phyloP scores from a whole-genome alignment of 805 yeast species.

The Cyberlindnera euphorbiiphila region DNA sequence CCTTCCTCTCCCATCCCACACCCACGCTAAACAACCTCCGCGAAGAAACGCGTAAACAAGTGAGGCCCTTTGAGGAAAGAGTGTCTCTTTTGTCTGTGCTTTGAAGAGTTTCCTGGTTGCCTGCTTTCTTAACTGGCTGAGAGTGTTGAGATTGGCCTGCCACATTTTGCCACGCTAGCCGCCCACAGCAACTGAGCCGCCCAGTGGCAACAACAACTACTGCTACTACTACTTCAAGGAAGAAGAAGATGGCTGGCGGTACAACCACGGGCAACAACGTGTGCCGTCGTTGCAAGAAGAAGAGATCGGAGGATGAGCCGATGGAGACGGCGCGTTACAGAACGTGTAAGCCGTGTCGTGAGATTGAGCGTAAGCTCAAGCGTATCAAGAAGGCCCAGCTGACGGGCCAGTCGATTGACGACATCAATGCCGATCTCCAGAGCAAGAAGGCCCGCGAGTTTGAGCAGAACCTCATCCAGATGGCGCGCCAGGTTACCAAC shows the following conservation, averaged over 20 bases:
- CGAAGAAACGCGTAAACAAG: constrained; percentile 8
- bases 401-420: constrained; percentile 15
- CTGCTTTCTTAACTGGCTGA: no score
- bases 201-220: constrained; percentile 5
- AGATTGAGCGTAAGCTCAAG: constrained; percentile 26
- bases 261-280: constrained; percentile 14
- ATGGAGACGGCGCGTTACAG: constrained; percentile 30
- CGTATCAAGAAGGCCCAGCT: constrained; percentile 22
- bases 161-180: no score
- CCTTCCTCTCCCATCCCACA: constrained; percentile 2
- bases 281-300: constrained; percentile 31
- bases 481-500: constrained; percentile 17
- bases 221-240: not conserved
- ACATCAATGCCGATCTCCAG: constrained; percentile 12
- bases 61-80: no score
- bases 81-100: no score
- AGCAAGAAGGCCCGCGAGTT: constrained; percentile 16
- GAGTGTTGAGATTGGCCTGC: no score
- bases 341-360: constrained; percentile 30
- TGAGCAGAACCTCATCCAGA: constrained; percentile 20
- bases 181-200: not conserved
- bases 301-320: constrained; percentile 29
- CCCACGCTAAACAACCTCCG: constrained; percentile 4
- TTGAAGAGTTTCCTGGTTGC: no score
- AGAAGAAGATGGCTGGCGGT: constrained; percentile 9